These are phyloP conservation scores for Sporopachydermia cereana DNA, from an alignment of 1,139 yeast species.

Conservation along the genomic window DNA sequence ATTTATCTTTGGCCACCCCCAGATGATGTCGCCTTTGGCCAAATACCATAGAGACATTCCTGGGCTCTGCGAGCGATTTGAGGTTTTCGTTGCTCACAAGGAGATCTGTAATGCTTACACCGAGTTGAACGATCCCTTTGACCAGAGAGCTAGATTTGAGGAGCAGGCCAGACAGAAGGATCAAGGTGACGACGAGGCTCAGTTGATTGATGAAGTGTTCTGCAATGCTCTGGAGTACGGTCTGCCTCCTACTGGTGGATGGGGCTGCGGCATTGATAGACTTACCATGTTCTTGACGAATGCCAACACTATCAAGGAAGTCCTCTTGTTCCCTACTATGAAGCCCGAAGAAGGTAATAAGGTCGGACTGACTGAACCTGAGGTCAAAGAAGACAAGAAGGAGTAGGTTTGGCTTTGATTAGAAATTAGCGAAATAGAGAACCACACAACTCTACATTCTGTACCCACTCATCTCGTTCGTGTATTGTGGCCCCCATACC, in stretches of 20 bases:
- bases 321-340: slow-evolving; percentile 93
- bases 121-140: slow-evolving; percentile 97
- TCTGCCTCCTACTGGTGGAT: slow-evolving; percentile 98
- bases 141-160: slow-evolving; percentile 93
- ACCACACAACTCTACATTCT: not conserved
- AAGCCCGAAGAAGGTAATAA: slow-evolving; percentile 56
- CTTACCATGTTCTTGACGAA: slow-evolving; percentile 95
- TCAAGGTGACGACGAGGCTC: slow-evolving; percentile 99
- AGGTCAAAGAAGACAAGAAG: slow-evolving; percentile 17
- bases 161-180: slow-evolving; percentile 98
- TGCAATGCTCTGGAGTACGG: slow-evolving; percentile 97
- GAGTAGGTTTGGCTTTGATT: slow-evolving; percentile 7
- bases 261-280: slow-evolving; percentile 99
- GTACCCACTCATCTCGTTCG: not conserved
- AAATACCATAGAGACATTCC: slow-evolving; percentile 87
- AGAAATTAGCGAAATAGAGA: not conserved
- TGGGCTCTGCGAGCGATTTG: slow-evolving; percentile 96
- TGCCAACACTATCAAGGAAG: slow-evolving; percentile 96
- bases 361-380: slow-evolving; percentile 9
- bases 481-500: not conserved
- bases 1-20: slow-evolving; percentile 96
- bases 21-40: slow-evolving; percentile 99
- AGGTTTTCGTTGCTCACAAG: slow-evolving; percentile 96
- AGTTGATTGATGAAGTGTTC: slow-evolving; percentile 90
- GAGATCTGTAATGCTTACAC: slow-evolving; percentile 98